phyloP scores from a whole-genome alignment of 352 stramenopile genomes.

The Pythium brachiatum region DNA sequence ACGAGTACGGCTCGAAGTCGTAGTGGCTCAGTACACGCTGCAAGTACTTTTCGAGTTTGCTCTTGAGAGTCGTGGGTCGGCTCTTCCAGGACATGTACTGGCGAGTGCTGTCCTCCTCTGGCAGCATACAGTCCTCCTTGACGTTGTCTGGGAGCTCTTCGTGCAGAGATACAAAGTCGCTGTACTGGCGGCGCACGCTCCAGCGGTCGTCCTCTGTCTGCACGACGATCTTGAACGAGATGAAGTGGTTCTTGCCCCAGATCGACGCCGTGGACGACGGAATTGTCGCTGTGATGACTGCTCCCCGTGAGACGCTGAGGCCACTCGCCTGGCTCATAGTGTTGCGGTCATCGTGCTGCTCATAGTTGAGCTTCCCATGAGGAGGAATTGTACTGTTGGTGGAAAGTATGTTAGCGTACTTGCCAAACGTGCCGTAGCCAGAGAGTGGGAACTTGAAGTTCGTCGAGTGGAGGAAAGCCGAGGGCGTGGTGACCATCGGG shows the following conservation, averaged over 20 bases:
- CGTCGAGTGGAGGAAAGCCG: constrained; percentile 53
- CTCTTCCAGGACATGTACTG: constrained; percentile 62
- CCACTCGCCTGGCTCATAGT: constrained; percentile 9
- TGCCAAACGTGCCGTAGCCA: constrained; percentile 58
- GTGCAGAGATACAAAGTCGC: constrained; percentile 59
- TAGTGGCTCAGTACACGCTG: constrained; percentile 49
- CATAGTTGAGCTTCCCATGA: neutral
- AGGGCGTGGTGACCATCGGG: constrained; percentile 47
- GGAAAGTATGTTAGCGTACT: constrained; percentile 29
- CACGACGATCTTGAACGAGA: constrained; percentile 76
- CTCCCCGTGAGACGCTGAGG: constrained; percentile 26
- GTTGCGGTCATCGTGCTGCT: constrained; percentile 3
- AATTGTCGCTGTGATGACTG: constrained; percentile 54
- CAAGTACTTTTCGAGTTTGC: constrained; percentile 62
- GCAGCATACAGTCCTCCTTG: constrained; percentile 39
- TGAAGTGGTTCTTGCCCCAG: constrained; percentile 71
- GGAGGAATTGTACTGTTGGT: neutral
- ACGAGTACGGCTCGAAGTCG: constrained; percentile 48
- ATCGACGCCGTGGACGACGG: constrained; percentile 60
- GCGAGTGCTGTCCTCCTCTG: constrained; percentile 39
- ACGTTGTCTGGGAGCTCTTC: constrained; percentile 60
- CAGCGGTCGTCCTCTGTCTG: constrained; percentile 68
- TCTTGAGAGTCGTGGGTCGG: constrained; percentile 56
- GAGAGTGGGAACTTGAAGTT: constrained; percentile 37
- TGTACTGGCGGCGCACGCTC: constrained; percentile 62